These are phyloP conservation scores for Coemansia sp. DNA, from an alignment of 192 early-diverging fungal species.

Conservation along the genomic window DNA sequence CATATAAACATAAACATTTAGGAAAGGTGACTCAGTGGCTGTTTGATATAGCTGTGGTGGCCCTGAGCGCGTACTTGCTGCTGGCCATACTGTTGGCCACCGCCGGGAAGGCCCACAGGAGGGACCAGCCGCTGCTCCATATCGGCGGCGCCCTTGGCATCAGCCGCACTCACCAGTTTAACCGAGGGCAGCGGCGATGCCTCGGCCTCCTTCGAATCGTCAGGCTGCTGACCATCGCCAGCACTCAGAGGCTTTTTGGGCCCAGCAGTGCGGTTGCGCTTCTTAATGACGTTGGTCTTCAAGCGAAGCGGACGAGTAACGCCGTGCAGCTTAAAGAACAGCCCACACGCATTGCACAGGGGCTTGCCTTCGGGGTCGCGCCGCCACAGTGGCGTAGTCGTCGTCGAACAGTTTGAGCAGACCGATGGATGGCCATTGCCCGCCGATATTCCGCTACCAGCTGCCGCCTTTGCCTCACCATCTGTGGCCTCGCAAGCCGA, in stretches of 20 bases:
- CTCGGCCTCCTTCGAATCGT: background rate
- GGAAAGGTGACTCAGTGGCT: background rate
- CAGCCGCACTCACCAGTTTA: background rate
- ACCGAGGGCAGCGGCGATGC: background rate
- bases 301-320: slow-evolving; percentile 88
- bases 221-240: background rate
- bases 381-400: slow-evolving; percentile 93
- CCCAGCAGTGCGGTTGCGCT: slow-evolving; percentile 73
- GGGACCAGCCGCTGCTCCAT: background rate
- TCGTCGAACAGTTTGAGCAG: slow-evolving; percentile 84
- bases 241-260: slow-evolving; percentile 18
- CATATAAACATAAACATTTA: background rate
- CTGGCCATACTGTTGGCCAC: background rate
- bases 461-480: background rate
- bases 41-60: background rate
- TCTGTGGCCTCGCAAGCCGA: background rate
- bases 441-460: background rate
- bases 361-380: slow-evolving; percentile 84
- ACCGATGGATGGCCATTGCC: slow-evolving; percentile 29
- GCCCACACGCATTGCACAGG: slow-evolving; percentile 96
- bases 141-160: background rate
- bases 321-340: slow-evolving; percentile 95
- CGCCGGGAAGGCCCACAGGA: background rate
- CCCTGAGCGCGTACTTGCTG: background rate
- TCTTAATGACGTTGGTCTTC: slow-evolving; percentile 94